Conservation (phyloP, 2,329 filamentous ascomycete species). For the Penicillium sp. region DNA sequence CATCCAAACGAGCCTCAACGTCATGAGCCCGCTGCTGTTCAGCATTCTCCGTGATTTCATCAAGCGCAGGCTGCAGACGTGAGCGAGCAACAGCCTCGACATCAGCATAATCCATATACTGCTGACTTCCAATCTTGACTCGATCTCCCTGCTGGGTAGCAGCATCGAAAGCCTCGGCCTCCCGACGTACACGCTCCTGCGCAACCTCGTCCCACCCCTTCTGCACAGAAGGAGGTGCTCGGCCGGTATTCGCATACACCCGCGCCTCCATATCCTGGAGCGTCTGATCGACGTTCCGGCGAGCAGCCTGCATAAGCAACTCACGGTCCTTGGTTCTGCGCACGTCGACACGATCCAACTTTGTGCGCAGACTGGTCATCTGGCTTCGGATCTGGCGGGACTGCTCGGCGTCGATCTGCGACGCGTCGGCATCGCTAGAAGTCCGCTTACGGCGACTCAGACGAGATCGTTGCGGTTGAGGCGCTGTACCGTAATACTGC, state of each 20-base stretch:
- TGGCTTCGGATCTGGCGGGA: constrained; percentile 74
- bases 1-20: constrained; percentile 62
- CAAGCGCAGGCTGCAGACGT: constrained; percentile 77
- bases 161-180: constrained; percentile 63
- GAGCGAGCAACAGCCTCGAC: constrained; percentile 77
- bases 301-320: constrained; percentile 73
- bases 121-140: constrained; percentile 75
- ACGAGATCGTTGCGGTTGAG: constrained; percentile 46
- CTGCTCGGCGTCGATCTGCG: constrained; percentile 65
- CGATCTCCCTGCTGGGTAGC: constrained; percentile 58
- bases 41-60: constrained; percentile 80
- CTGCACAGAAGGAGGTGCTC: constrained; percentile 66
- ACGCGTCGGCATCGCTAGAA: constrained; percentile 64
- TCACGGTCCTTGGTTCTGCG: constrained; percentile 70
- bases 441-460: constrained; percentile 63
- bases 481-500: constrained; percentile 72
- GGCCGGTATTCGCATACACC: constrained; percentile 74
- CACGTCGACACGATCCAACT: constrained; percentile 45
- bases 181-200: constrained; percentile 64
- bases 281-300: constrained; percentile 79
- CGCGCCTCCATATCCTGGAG: constrained; percentile 81
- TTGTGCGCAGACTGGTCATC: constrained; percentile 77
- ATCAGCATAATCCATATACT: constrained; percentile 74
- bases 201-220: constrained; percentile 81
- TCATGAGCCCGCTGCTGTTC: constrained; percentile 70